Percentiles rank a stretch among this genome's conserved stretches.
Evolutionary conservation across 169 alveolate genomes (phyloP).

Genomic region (Fabrea salina): DNA sequence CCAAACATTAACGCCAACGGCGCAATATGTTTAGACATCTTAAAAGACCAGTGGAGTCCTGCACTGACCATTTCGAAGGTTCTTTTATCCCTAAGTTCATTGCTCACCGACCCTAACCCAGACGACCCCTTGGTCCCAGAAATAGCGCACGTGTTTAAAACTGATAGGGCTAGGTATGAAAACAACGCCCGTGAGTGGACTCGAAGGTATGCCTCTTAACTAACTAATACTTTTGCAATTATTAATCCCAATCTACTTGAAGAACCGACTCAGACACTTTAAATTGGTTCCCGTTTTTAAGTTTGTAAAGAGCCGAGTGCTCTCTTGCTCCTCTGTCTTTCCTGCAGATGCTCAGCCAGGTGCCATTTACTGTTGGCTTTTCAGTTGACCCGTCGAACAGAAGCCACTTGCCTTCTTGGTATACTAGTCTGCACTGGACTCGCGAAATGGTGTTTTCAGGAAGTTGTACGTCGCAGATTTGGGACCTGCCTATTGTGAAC

Average conservation of each 20-base stretch:
- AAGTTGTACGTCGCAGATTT: constrained; percentile 35
- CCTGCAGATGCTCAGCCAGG: constrained; percentile 1
- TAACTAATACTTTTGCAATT: neutral
- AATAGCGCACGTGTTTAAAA: constrained; percentile 96
- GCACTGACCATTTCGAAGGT: constrained; percentile 99
- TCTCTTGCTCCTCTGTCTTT: neutral
- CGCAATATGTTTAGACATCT: constrained; percentile 97
- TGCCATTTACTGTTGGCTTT: constrained; percentile 19
- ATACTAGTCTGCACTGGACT: constrained; percentile 38
- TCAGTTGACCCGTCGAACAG: neutral
- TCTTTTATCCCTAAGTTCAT: constrained; percentile 94
- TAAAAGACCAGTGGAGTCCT: constrained; percentile 99
- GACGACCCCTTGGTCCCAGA: constrained; percentile 99
- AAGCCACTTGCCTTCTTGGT: constrained; percentile 9
- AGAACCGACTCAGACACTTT: constrained; percentile 21
- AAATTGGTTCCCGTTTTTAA: constrained; percentile 8
- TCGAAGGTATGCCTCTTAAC: constrained; percentile 94
- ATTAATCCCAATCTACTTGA: constrained; percentile 24
- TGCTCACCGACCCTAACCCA: constrained; percentile 98
- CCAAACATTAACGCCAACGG: constrained; percentile 97
- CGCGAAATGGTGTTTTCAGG: constrained; percentile 40
- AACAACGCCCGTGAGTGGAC: constrained; percentile 99
- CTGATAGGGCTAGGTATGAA: constrained; percentile 93
- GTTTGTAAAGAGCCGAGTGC: neutral
- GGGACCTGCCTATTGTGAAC: constrained; percentile 39